Conservation (phyloP, 75 land plant genomes). For the Selaginella moellendorffii region DNA sequence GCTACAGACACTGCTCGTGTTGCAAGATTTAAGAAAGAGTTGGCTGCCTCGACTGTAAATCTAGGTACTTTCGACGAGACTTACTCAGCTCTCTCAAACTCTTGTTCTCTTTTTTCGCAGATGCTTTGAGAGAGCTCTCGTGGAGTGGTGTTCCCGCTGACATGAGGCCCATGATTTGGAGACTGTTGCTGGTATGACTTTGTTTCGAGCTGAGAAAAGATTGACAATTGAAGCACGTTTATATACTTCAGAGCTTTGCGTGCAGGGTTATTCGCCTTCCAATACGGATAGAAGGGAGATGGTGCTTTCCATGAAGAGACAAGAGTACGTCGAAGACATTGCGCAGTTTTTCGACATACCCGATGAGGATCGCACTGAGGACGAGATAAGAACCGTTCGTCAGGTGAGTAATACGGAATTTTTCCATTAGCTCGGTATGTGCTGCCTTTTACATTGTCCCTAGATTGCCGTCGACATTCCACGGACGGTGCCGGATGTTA, state of each 20-base stretch:
- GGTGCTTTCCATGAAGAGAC: conserved; percentile 67
- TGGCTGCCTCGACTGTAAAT: conserved; percentile 57
- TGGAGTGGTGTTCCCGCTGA: conserved; percentile 97
- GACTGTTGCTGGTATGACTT: conserved; percentile 91
- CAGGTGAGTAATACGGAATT: no score
- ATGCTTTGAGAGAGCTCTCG: conserved; percentile 67
- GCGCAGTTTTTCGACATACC: conserved; percentile 88
- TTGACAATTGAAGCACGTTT: background rate
- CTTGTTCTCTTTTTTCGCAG: conserved; percentile 31
- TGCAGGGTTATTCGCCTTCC: conserved; percentile 97
- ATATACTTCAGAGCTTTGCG: conserved; percentile 6
- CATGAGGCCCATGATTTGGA: conserved; percentile 88
- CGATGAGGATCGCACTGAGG: conserved; percentile 76
- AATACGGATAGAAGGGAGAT: conserved; percentile 95
- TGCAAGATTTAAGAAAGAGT: conserved; percentile 65
- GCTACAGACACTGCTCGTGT: conserved; percentile 93
- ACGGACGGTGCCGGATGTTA: conserved; percentile 92
- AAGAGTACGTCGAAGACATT: conserved; percentile 83
- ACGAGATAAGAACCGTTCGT: conserved; percentile 81
- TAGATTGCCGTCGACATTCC: conserved; percentile 97
- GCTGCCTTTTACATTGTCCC: conserved; percentile 6
- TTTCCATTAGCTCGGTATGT: background rate
- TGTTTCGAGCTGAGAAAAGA: no score
- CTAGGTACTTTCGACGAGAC: conserved; percentile 45
- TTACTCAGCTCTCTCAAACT: no score